phyloP scores from a whole-genome alignment of 305 asterid species.

The Fraxinus sp. region DNA sequence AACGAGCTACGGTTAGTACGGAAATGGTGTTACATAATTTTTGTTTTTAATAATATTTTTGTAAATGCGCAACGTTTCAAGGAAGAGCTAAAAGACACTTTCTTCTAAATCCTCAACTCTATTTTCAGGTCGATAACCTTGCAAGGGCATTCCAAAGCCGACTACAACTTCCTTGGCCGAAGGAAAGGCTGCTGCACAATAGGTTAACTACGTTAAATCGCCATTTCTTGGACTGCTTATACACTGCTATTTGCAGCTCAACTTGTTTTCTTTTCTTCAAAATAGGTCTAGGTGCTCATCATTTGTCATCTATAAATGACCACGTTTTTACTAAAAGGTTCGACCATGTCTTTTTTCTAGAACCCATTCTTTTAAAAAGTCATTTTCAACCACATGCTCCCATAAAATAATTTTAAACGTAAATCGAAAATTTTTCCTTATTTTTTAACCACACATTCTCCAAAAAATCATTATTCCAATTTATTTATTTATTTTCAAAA shows the following conservation, averaged over 20 bases:
- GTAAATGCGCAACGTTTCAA: not conserved
- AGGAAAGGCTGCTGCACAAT: not conserved
- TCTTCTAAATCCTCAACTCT: not conserved
- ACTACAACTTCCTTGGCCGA: not conserved
- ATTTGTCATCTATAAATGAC: not conserved
- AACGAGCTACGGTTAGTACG: not conserved
- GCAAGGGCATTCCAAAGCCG: not conserved
- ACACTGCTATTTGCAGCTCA: not conserved
- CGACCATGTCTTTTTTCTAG: not conserved
- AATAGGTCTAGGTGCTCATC: not conserved
- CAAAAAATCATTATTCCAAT: too few relatives aligned
- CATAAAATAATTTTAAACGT: too few relatives aligned
- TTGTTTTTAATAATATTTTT: too few relatives aligned
- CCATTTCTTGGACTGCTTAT: not conserved
- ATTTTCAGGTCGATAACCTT: not conserved
- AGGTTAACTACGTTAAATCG: not conserved
- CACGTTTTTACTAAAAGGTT: not conserved
- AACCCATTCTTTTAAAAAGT: not conserved
- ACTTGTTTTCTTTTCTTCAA: not conserved
- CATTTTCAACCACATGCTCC: too few relatives aligned
- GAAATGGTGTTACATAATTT: not conserved
- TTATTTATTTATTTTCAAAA: too few relatives aligned
- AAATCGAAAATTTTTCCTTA: too few relatives aligned
- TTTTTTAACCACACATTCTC: too few relatives aligned
- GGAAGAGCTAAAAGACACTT: not conserved